Evolutionary conservation across 331 rosid genomes (phyloP).

Genomic region (Cydonia oblonga): DNA sequence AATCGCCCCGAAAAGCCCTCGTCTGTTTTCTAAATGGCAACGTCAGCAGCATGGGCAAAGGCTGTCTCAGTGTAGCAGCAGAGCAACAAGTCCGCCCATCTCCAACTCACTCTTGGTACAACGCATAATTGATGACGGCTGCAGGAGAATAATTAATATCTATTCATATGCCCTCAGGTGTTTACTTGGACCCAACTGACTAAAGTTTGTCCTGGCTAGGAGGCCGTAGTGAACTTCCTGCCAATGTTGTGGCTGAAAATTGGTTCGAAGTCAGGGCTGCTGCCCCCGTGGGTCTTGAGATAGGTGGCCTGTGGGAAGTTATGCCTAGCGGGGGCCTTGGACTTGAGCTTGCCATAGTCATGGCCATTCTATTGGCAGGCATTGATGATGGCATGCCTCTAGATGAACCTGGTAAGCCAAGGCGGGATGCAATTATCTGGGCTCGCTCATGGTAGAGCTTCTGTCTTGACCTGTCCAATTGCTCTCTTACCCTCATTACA

Average conservation of each 20-base stretch:
- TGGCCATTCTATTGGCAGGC: constrained; percentile 46
- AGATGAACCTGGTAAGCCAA: constrained; percentile 64
- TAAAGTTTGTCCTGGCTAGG: constrained; percentile 48
- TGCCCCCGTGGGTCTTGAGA: constrained; percentile 46
- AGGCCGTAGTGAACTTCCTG: constrained; percentile 57
- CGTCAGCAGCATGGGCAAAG: background rate
- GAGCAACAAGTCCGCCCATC: constrained; percentile 3
- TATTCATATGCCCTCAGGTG: constrained; percentile 7
- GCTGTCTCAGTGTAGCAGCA: background rate
- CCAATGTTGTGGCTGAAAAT: constrained; percentile 33
- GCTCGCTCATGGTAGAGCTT: constrained; percentile 94
- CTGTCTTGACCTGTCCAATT: constrained; percentile 80
- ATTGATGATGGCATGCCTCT: constrained; percentile 50
- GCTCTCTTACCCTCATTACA: constrained; percentile 72
- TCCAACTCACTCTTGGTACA: constrained; percentile 30
- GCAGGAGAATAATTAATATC: constrained; percentile 19
- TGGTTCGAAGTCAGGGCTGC: constrained; percentile 33
- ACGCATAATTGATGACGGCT: constrained; percentile 12
- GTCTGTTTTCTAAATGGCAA: background rate
- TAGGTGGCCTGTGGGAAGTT: constrained; percentile 56
- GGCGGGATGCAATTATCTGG: constrained; percentile 76
- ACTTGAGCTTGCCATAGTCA: constrained; percentile 45
- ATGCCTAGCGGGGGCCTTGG: constrained; percentile 57
- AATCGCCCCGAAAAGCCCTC: background rate
- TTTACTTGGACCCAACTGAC: constrained; percentile 44